phyloP scores from a whole-genome alignment of 192 early-diverging fungal genomes.

The Entomortierella lignicola region DNA sequence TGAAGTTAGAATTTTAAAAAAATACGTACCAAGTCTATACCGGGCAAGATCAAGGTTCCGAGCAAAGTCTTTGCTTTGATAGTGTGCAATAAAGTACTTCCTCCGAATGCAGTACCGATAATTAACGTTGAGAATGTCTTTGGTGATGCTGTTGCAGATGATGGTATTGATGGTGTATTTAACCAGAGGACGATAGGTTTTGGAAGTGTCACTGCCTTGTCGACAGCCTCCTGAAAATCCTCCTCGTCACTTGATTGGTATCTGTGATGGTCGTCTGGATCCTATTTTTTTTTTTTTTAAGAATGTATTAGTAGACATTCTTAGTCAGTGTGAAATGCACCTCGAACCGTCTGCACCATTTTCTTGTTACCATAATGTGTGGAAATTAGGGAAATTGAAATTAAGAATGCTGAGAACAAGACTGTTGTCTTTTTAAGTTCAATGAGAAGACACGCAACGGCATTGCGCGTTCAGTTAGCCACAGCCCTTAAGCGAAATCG shows the following conservation, averaged over 20 bases:
- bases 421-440: background rate
- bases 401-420: background rate
- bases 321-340: too few relatives aligned
- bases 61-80: constrained; percentile 32
- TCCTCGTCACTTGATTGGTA: constrained; percentile 55
- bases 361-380: background rate
- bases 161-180: background rate
- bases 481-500: too few relatives aligned
- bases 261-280: constrained; percentile 33
- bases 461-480: background rate
- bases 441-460: background rate
- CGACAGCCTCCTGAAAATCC: constrained; percentile 34
- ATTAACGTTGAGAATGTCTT: constrained; percentile 28
- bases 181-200: constrained; percentile 40
- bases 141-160: background rate
- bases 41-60: constrained; percentile 29
- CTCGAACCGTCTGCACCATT: too few relatives aligned
- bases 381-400: background rate
- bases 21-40: constrained; percentile 29
- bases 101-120: constrained; percentile 41
- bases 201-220: constrained; percentile 44
- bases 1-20: constrained; percentile 2
- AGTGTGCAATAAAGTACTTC: constrained; percentile 27
- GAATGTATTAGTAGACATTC: too few relatives aligned
- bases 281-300: background rate